Evolutionary conservation across 2,329 filamentous ascomycete genomes (phyloP).

Genomic region (Aspergillus amoenus): DNA sequence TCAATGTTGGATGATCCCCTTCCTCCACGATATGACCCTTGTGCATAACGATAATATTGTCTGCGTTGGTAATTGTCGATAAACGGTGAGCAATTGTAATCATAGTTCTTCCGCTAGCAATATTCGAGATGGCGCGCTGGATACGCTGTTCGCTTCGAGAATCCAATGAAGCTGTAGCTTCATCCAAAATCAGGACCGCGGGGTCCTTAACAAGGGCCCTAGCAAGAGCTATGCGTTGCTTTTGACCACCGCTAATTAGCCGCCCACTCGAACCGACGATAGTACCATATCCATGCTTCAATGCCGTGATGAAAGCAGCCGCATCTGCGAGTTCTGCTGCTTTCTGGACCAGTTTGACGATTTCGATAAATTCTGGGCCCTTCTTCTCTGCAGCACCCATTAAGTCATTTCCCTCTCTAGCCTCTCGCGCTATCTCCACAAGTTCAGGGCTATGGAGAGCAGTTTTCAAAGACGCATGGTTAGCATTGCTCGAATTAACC

Average conservation of each 20-base stretch:
- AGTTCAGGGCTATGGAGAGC: constrained; percentile 20
- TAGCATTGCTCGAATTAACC: constrained; percentile 32
- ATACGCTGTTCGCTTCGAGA: constrained; percentile 37
- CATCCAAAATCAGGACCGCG: constrained; percentile 61
- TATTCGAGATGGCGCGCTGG: constrained; percentile 31
- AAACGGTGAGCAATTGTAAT: constrained; percentile 40
- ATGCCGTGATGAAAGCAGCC: constrained; percentile 26
- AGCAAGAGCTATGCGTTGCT: constrained; percentile 88
- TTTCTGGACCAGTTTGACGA: constrained; percentile 27
- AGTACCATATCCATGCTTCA: constrained; percentile 26
- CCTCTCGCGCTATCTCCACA: constrained; percentile 26
- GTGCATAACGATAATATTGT: constrained; percentile 40
- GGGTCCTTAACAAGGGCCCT: constrained; percentile 81
- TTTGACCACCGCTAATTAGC: constrained; percentile 64
- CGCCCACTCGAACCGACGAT: constrained; percentile 37
- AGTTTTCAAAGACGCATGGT: constrained; percentile 24
- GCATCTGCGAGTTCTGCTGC: constrained; percentile 31
- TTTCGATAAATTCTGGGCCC: constrained; percentile 22
- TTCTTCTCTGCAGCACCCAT: neutral
- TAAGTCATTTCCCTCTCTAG: neutral
- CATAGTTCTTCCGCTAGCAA: constrained; percentile 31
- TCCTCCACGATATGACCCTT: constrained; percentile 34
- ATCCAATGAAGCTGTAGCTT: constrained; percentile 39
- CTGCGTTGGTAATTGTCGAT: constrained; percentile 36
- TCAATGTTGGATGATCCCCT: constrained; percentile 34